Percentiles rank a stretch among this genome's conserved stretches.
phyloP scores from a whole-genome alignment of 768 basidiomycete genomes.

The Thelephora aurantiotincta region DNA sequence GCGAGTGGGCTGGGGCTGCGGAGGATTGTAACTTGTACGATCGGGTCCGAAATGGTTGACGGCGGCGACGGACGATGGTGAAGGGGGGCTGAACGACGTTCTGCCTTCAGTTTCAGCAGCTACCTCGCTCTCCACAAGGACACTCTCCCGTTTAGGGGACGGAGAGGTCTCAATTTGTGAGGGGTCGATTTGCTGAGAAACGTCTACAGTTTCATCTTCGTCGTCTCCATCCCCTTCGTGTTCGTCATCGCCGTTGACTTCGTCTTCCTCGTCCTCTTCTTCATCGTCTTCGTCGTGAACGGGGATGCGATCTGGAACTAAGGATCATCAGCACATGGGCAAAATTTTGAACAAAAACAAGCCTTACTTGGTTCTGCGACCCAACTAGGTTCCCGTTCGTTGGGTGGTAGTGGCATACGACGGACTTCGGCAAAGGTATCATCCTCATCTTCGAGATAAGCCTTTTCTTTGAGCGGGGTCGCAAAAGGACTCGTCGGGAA shows the following conservation, averaged over 20 bases:
- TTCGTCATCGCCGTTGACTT: slow-evolving; percentile 38
- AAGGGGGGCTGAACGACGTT: slow-evolving; percentile 30
- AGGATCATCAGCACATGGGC: slow-evolving; percentile 2
- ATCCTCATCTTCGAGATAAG: slow-evolving; percentile 50
- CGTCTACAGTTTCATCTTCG: neutral
- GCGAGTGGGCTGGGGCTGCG: slow-evolving; percentile 38
- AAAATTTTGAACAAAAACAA: slow-evolving; percentile 4
- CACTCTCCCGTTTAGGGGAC: slow-evolving; percentile 45
- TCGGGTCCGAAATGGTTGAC: slow-evolving; percentile 22
- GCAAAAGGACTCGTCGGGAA: slow-evolving; percentile 63
- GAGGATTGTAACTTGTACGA: slow-evolving; percentile 32
- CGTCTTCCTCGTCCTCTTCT: slow-evolving; percentile 29
- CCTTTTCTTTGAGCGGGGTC: slow-evolving; percentile 52
- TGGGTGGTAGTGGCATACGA: slow-evolving; percentile 8
- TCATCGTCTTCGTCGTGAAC: slow-evolving; percentile 44
- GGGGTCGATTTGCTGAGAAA: too few relatives aligned
- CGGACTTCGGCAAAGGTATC: slow-evolving; percentile 34
- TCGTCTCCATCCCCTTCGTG: slow-evolving; percentile 16
- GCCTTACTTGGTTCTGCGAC: slow-evolving; percentile 55
- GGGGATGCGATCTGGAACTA: slow-evolving; percentile 53
- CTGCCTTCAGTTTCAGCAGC: slow-evolving; percentile 30
- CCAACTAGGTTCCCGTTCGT: slow-evolving; percentile 45
- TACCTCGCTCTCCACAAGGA: slow-evolving; percentile 50
- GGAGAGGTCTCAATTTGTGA: neutral
- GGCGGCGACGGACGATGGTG: slow-evolving; percentile 34